Conservation (phyloP, 225 moss, liverwort and hornwort species). For the Thuidium tamariscinum region DNA sequence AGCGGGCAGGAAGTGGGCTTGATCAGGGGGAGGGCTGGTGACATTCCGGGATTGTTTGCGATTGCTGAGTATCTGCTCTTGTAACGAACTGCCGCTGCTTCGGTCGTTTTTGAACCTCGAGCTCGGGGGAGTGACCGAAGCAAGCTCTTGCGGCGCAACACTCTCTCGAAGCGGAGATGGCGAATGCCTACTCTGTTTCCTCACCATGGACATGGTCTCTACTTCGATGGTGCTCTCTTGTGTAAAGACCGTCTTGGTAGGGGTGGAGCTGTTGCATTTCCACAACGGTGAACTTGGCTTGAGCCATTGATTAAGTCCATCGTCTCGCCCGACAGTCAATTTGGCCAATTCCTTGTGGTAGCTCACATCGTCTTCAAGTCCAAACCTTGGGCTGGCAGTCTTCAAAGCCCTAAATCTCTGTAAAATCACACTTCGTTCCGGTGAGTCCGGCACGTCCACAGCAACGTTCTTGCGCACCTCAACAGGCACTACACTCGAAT, state of each 20-base stretch:
- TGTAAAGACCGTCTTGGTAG: neutral
- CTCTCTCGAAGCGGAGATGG: neutral
- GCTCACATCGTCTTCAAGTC: slow-evolving; percentile 2
- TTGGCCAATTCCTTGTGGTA: slow-evolving; percentile 11
- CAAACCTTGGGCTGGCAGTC: neutral
- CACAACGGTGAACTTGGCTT: slow-evolving; percentile 5
- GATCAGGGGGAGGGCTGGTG: slow-evolving; percentile 12
- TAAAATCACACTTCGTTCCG: slow-evolving; percentile 2
- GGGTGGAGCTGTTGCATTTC: neutral
- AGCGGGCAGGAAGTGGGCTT: slow-evolving; percentile 1
- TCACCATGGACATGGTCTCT: neutral
- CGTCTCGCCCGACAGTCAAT: neutral
- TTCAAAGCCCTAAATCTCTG: slow-evolving; percentile 3
- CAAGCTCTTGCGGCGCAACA: neutral
- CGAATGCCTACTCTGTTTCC: neutral
- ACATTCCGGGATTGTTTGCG: neutral
- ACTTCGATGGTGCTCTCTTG: neutral
- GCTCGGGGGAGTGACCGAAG: neutral
- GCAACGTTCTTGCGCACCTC: neutral
- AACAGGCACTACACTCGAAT: neutral
- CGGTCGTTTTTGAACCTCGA: neutral
- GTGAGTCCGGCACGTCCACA: slow-evolving; percentile 16
- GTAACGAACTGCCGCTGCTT: neutral
- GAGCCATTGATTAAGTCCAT: slow-evolving; percentile 9
- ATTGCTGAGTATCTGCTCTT: slow-evolving; percentile 16